Conservation (phyloP, 257 asterid genomes). For the Lycium barbarum region DNA sequence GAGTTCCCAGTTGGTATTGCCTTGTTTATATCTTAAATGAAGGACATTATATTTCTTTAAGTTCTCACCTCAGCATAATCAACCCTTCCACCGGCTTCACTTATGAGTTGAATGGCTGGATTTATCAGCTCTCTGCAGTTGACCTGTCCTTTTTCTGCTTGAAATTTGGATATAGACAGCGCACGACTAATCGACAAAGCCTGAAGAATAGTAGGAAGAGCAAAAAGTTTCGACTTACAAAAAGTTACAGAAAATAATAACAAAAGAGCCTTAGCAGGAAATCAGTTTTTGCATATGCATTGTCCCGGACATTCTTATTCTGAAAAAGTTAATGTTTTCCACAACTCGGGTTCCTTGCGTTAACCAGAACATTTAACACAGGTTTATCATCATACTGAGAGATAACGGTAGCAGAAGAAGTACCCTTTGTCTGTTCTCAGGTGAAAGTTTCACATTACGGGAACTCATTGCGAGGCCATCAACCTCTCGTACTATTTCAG, state of each 20-base stretch:
- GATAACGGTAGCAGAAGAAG: neutral
- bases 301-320: neutral
- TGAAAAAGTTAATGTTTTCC: neutral
- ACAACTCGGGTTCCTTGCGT: neutral
- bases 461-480: constrained; percentile 99
- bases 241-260: neutral
- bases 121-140: constrained; percentile 64
- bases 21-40: neutral
- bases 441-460: constrained; percentile 81
- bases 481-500: constrained; percentile 69
- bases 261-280: neutral
- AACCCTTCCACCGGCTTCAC: constrained; percentile 77
- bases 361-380: neutral
- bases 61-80: constrained; percentile 88
- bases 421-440: constrained; percentile 77
- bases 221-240: neutral
- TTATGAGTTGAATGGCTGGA: constrained; percentile 49
- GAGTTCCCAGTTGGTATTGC: neutral
- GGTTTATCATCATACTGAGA: neutral
- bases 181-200: constrained; percentile 78
- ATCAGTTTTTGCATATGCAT: neutral
- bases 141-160: constrained; percentile 61
- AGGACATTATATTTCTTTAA: neutral
- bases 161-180: constrained; percentile 58
- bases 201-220: constrained; percentile 43